Evolutionary conservation across 345 rosid genomes (phyloP), one percentile per base, ranked within the genome.

Genomic region (Citrus cavaleriei): DNA sequence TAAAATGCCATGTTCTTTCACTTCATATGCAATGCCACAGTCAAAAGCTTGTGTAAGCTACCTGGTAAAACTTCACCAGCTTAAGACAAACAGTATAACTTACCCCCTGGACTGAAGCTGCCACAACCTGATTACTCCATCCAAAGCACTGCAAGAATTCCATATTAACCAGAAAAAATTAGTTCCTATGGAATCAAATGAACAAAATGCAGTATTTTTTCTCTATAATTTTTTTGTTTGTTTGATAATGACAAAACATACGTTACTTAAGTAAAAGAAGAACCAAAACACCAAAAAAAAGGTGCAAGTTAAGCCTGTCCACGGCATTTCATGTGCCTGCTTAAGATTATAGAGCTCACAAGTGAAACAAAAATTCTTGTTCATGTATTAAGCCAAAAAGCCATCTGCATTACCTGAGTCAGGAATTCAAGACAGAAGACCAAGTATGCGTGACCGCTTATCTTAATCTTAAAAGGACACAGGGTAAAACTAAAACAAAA

Each of bases 41-140:
- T 68, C 63, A 70, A 70, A 65, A 60, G 64, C 10, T 58, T 30
- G 74, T 70, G 66, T 73, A 72, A 68, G 67, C 51, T 34, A 55
- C 8, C 3, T 19, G 3, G 38, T 46, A 27, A 46, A 70, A 70
- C 64, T 68, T 55, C 51, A 21, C 3, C 42, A 35, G 19, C 25
- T 35, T 7, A 42, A 25, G 46, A 61, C 51, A 71, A 40, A 73
- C 22, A 38, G 61, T 54, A 54, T 54, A 54, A 61, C 80, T 9
- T 64, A 89, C 92, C 92, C 89, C 57, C 84, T 81, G 54, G 88
- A 81, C 75, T 86, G 90, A 78, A 89, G 79, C 81, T 87, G 90
- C 90, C 90, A 87, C 82, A 89, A 83, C 74, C 78, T 83, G 72
- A 89, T 84, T 81, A 84, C 58, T 51, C 92, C 92, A 85, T 89